phyloP scores from a whole-genome alignment of 208 protist genomes.

The Leishmania braziliensis region DNA sequence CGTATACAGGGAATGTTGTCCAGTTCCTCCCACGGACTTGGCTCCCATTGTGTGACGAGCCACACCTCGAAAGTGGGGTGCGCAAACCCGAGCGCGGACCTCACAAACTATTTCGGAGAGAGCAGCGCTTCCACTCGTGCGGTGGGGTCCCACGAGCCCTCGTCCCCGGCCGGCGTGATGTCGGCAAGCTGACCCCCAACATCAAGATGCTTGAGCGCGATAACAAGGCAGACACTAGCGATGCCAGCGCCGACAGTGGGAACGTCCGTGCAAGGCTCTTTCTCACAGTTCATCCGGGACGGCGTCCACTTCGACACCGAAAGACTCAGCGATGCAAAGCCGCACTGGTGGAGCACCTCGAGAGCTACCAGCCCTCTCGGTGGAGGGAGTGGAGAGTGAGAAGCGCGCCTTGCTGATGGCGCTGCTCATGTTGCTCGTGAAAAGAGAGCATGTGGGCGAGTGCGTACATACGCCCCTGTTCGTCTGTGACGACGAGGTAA shows the following conservation, averaged over 20 bases:
- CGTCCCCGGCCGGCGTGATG: slow-evolving; percentile 13
- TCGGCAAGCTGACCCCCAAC: slow-evolving; percentile 11
- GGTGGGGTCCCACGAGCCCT: slow-evolving; percentile 26
- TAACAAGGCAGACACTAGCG: slow-evolving; percentile 9
- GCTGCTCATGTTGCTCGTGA: not conserved
- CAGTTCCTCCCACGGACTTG: slow-evolving; percentile 15
- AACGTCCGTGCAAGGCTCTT: slow-evolving; percentile 14
- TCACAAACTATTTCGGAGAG: slow-evolving; percentile 19
- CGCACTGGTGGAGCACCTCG: slow-evolving; percentile 15
- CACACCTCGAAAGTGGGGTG: slow-evolving; percentile 17
- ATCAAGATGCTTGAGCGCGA: slow-evolving; percentile 13
- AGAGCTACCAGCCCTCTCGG: slow-evolving; percentile 4
- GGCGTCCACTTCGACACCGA: slow-evolving; percentile 13
- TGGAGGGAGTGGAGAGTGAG: not conserved
- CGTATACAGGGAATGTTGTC: slow-evolving; percentile 15
- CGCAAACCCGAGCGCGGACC: slow-evolving; percentile 14
- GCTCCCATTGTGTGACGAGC: slow-evolving; percentile 13
- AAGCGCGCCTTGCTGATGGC: not conserved
- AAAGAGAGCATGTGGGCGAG: not conserved
- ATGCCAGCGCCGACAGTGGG: slow-evolving; percentile 19
- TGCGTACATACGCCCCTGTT: not conserved
- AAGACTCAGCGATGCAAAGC: slow-evolving; percentile 14
- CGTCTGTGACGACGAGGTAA: not conserved
- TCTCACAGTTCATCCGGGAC: slow-evolving; percentile 7
- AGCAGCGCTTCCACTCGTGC: slow-evolving; percentile 28